Conservation (phyloP, 805 yeast genomes). For the Pichia gijzeniarum region DNA sequence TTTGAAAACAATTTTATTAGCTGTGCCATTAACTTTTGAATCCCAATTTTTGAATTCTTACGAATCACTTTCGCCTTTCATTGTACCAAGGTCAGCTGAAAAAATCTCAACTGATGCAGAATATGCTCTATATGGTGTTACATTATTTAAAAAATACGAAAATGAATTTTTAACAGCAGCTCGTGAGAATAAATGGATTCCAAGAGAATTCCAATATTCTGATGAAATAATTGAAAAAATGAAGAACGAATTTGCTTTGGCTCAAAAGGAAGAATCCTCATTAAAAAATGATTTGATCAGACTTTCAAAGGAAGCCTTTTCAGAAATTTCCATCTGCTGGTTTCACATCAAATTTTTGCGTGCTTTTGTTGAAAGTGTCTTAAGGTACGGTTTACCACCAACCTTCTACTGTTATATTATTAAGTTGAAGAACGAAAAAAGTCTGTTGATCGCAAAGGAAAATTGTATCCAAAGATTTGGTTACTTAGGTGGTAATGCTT, state of each 20-base stretch:
- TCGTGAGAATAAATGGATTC: conserved; percentile 84
- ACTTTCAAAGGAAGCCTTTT: conserved; percentile 81
- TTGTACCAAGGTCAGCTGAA: conserved; percentile 86
- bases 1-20: conserved; percentile 77
- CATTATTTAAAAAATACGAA: conserved; percentile 76
- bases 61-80: conserved; percentile 72
- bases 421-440: conserved; percentile 32
- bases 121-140: conserved; percentile 65
- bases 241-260: conserved; percentile 72
- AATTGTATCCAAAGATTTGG: conserved; percentile 74
- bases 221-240: conserved; percentile 66
- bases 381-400: conserved; percentile 96
- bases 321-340: conserved; percentile 82
- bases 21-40: conserved; percentile 67
- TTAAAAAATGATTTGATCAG: conserved; percentile 73
- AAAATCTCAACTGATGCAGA: conserved; percentile 68
- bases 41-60: conserved; percentile 60
- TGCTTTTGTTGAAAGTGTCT: conserved; percentile 84
- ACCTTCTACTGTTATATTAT: conserved; percentile 57
- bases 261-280: conserved; percentile 67
- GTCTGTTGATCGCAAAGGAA: conserved; percentile 51
- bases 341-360: conserved; percentile 84
- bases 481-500: conserved; percentile 87
- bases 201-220: conserved; percentile 85
- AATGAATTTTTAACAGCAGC: conserved; percentile 62